A percentile compares a stretch with the other conserved stretches of the same genome.
These are phyloP conservation scores for Cyberlindnera nakhonratchasimensis DNA, from an alignment of 805 yeast genomes.

Conservation along the genomic window DNA sequence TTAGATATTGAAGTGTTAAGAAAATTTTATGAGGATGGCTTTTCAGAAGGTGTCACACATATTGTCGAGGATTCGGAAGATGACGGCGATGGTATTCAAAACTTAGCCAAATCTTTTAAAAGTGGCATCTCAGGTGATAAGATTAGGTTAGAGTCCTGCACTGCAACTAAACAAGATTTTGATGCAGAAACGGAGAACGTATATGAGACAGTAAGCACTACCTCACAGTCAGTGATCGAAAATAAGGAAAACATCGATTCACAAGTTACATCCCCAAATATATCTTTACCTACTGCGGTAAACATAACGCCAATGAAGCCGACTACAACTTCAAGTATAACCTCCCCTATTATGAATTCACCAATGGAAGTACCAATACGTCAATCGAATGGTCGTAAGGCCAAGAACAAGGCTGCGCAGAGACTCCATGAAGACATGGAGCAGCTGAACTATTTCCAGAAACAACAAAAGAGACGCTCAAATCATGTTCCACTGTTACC, in stretches of 20 bases:
- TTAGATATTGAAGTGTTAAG: slow-evolving; percentile 41
- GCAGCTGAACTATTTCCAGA: slow-evolving; percentile 61
- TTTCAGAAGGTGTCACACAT: slow-evolving; percentile 18
- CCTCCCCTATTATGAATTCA: not conserved
- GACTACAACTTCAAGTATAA: not conserved
- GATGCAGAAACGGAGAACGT: too few relatives aligned
- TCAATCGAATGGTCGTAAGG: slow-evolving; percentile 43
- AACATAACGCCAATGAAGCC: slow-evolving; percentile 8
- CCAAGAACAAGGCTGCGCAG: slow-evolving; percentile 62
- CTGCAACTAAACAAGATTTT: too few relatives aligned
- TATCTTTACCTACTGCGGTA: too few relatives aligned
- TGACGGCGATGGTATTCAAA: slow-evolving; percentile 11
- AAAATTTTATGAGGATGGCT: slow-evolving; percentile 34
- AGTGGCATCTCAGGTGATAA: too few relatives aligned
- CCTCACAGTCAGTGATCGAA: not conserved
- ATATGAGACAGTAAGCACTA: too few relatives aligned
- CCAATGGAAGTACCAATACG: slow-evolving; percentile 13
- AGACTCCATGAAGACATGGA: slow-evolving; percentile 67
- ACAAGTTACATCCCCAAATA: not conserved
- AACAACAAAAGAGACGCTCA: slow-evolving; percentile 40
- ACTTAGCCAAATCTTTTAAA: too few relatives aligned
- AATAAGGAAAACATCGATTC: slow-evolving; percentile 10
- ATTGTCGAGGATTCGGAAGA: slow-evolving; percentile 26
- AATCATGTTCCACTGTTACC: slow-evolving; percentile 38
- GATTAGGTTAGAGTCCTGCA: too few relatives aligned